Base-by-base conservation (phyloP, 2,329 filamentous ascomycete genomes). In the Sporothrix pseudoabietina region DNA sequence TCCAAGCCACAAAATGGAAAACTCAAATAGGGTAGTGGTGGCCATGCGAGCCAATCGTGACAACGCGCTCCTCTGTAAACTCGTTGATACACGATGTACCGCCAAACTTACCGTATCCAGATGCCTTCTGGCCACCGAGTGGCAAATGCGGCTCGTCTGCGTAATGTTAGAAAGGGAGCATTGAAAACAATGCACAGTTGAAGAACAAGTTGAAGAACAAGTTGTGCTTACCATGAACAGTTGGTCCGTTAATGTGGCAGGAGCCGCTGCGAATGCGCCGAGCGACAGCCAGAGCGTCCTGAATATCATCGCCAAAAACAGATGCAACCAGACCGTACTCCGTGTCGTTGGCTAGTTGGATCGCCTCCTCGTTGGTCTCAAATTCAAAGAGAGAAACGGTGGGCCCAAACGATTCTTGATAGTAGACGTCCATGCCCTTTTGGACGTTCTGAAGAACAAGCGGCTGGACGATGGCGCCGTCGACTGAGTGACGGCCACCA, bases 371-470 rank as follows among this genome's bases (percentile, higher is more conserved):
- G 55, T 57, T 35, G 26, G 55, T 57, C 10, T 57, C 55, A 14
- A 57, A 57, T 22, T 57, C 49, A 84, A 95, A 94, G 77, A 91
- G 91, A 78, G 88, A 86, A 76, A 95, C 88, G 54, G 94, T 92
- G 8, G 92, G 92, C 30, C 92, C 92, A 80, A 96, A 96, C 75
- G 93, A 92, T 81, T 96, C 92, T 80, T 94, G 90, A 70, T 91
- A 88, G 41, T 84, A 82, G 79, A 94, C 89, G 83, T 91, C 86
- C 75, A 84, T 85, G 10, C 82, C 83, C 0, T 88, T 90, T 39
- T 91, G 86, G 2, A 91, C 80, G 0, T 88, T 87, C 0, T 89
- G 89, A 85, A 92, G 92, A 79, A 87, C 87, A 0, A 93, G 79
- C 78, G 94, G 89, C 78, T 87, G 84, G 77, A 89, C 86, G 78